A percentile compares a stretch with the other conserved stretches of the same genome.
Evolutionary conservation across 1,139 yeast genomes (phyloP).

Genomic region (Yamadazyma dushanensis): DNA sequence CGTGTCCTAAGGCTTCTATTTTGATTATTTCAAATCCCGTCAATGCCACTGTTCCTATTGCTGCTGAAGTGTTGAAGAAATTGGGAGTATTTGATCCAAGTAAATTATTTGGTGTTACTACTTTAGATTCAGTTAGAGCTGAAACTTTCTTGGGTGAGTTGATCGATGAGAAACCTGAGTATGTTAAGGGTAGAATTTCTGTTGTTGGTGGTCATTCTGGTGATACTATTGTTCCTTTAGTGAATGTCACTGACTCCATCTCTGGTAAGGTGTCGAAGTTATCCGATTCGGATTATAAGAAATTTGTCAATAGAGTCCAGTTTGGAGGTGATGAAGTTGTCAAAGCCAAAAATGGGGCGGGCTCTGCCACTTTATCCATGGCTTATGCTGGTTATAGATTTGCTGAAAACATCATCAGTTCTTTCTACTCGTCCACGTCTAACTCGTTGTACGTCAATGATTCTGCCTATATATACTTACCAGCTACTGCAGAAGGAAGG

Average conservation of each 20-base stretch:
- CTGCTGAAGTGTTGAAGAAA: constrained; percentile 65
- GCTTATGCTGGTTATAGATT: constrained; percentile 75
- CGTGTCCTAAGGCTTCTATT: constrained; percentile 62
- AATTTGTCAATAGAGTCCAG: constrained; percentile 61
- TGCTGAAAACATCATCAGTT: constrained; percentile 50
- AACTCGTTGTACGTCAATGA: constrained; percentile 38
- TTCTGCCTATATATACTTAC: constrained; percentile 62
- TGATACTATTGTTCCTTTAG: constrained; percentile 67
- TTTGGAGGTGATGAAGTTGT: constrained; percentile 82
- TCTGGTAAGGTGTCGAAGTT: constrained; percentile 30
- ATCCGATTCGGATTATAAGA: constrained; percentile 34
- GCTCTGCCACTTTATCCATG: constrained; percentile 78
- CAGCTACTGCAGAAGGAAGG: constrained; percentile 53
- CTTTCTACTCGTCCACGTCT: constrained; percentile 32
- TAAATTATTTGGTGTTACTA: constrained; percentile 71
- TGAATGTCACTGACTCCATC: constrained; percentile 28
- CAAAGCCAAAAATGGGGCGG: constrained; percentile 73
- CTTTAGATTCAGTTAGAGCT: constrained; percentile 69
- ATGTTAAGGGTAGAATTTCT: constrained; percentile 50
- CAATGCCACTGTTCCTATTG: constrained; percentile 74
- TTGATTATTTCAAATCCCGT: constrained; percentile 76
- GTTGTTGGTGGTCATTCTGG: constrained; percentile 81
- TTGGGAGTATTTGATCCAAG: constrained; percentile 63
- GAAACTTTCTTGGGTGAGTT: constrained; percentile 60
- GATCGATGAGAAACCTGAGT: constrained; percentile 33